Conservation (phyloP, 2,329 filamentous ascomycete species). For the Chrysoporthe austroafricana region DNA sequence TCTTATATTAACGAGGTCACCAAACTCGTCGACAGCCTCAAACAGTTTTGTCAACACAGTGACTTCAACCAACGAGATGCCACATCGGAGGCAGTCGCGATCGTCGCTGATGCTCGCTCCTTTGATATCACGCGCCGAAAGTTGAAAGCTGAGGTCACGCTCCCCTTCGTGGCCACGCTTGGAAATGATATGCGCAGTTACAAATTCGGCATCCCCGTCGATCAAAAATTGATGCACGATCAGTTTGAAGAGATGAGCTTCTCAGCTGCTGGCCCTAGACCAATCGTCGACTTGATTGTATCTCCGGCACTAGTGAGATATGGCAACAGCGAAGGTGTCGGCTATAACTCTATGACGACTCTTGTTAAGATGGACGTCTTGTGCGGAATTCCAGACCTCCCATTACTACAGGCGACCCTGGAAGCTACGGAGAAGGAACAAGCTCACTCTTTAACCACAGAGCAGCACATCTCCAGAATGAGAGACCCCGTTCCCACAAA, state of each 20-base stretch:
- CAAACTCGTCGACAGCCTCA: background rate
- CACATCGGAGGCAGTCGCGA: background rate
- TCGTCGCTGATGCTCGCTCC: conserved; percentile 13
- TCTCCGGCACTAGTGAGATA: conserved; percentile 13
- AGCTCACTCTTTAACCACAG: background rate
- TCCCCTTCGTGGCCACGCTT: background rate
- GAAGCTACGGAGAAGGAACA: background rate
- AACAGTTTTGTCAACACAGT: background rate
- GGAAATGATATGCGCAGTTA: no score
- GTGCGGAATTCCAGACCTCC: background rate
- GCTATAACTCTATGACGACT: background rate
- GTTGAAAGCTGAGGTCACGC: background rate
- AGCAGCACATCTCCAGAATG: background rate
- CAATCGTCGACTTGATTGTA: conserved; percentile 11
- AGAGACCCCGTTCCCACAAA: background rate
- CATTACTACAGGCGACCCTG: background rate
- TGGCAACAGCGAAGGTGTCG: conserved; percentile 12
- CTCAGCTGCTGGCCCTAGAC: no score
- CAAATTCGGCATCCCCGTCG: background rate
- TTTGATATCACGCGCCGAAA: conserved; percentile 12
- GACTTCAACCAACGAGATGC: background rate
- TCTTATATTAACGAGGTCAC: background rate
- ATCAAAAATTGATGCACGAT: background rate
- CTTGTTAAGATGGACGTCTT: conserved; percentile 16
- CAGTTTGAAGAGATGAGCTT: no score